phyloP scores from a whole-genome alignment of 2,329 filamentous ascomycete genomes.

The Whalleya microplaca region DNA sequence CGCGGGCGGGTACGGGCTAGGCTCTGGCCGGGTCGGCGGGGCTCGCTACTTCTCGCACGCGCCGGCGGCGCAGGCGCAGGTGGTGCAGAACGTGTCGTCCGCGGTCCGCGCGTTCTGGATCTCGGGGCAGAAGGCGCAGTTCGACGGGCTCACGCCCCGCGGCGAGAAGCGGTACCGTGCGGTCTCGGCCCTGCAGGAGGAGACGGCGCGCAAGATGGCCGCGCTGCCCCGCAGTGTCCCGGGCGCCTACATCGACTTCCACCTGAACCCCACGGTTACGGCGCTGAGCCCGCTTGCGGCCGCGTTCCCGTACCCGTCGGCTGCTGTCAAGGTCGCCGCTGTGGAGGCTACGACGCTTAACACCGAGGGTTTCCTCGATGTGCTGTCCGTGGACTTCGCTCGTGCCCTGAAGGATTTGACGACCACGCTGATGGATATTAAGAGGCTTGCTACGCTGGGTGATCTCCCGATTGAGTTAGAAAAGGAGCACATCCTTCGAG shows the following conservation, averaged over 20 bases:
- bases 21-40: conserved; percentile 70
- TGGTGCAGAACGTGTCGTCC: conserved; percentile 92
- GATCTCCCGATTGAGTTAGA: conserved; percentile 82
- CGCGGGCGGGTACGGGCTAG: conserved; percentile 84
- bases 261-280: conserved; percentile 85
- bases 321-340: conserved; percentile 46
- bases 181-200: conserved; percentile 75
- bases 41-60: conserved; percentile 89
- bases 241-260: conserved; percentile 88
- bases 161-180: conserved; percentile 81
- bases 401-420: conserved; percentile 84
- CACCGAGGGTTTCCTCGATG: conserved; percentile 80
- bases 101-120: conserved; percentile 90
- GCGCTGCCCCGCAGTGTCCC: conserved; percentile 59
- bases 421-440: conserved; percentile 78
- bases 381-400: conserved; percentile 86
- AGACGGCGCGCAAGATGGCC: conserved; percentile 70
- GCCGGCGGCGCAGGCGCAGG: conserved; percentile 82
- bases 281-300: conserved; percentile 75
- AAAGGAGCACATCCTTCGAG: conserved; percentile 67
- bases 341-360: conserved; percentile 67
- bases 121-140: conserved; percentile 86
- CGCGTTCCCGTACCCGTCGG: conserved; percentile 51
- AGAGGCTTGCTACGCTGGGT: conserved; percentile 74
- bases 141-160: conserved; percentile 73